Evolutionary conservation across 768 basidiomycete species (phyloP), one percentile per base, ranked within the genome.

Genomic region (Lenzites betulinus): DNA sequence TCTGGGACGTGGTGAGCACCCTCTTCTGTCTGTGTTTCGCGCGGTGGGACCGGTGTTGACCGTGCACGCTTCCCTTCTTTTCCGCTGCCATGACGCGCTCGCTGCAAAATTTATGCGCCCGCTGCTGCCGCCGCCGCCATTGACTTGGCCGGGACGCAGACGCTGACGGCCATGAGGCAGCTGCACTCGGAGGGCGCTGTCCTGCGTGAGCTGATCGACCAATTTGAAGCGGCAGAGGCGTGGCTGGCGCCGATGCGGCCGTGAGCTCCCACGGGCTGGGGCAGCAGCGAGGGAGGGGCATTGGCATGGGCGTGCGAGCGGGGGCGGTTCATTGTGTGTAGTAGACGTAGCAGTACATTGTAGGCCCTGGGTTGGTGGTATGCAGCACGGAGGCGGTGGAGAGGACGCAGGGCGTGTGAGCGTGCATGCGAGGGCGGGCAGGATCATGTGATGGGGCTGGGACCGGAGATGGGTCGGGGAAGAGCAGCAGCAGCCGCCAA

Each of bases 221-320:
- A 95, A 78, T 99, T 98, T 76, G 95, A 98, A 78, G 88, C 87
- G 51, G 96, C 96, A 16, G 93, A 99, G 74, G 86, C 85, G 60
- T 98, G 95, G 94, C 79, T 98, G 66, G 87, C 85, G 64, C 94
- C 94, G 63, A 93, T 93, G 92, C 78, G 92, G 68, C 92, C 92
- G 67, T 93, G 80, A 86, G 64, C 52, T 52, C 44, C 51, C 57
- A 58, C 60, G 26, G n/a, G 22, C 50, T 50, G 62, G 47, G 46
- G 18, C 42, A 38, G 50, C n/a, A 35, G 38, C 44, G 41, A 25
- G 38, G 48, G 41, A 18, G 46, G 50, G 54, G 46, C 44, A 62
- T 54, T 43, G 64, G 54, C 53, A 52, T 46, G 23, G 39, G 55
- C 51, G 26, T 57, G 62, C 43, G 67, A 57, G 60, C 35, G 18